Evolutionary conservation across 108 stramenopile species (phyloP).

Genomic region (Skeletonema tropicum): DNA sequence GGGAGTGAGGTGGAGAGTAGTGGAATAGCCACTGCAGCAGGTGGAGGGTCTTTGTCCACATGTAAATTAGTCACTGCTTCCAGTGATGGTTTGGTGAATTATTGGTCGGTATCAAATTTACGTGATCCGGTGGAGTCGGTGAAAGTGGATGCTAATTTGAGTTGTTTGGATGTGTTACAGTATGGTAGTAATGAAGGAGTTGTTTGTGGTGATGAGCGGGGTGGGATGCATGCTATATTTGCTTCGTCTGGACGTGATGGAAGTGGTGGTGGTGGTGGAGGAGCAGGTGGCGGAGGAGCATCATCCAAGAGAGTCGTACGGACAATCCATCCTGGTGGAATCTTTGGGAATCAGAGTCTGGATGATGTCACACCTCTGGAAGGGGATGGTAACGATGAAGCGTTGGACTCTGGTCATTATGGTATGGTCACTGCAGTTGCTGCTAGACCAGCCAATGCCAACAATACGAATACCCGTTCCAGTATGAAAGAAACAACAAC

Average conservation of each 20-base stretch:
- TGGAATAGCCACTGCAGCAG: slow-evolving; percentile 56
- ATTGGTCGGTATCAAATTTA: slow-evolving; percentile 85
- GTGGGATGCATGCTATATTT: slow-evolving; percentile 67
- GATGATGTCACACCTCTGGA: slow-evolving; percentile 4
- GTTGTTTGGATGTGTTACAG: slow-evolving; percentile 74
- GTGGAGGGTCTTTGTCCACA: slow-evolving; percentile 58
- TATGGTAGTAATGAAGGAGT: slow-evolving; percentile 60
- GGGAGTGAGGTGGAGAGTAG: slow-evolving; percentile 7
- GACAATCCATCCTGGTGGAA: slow-evolving; percentile 50
- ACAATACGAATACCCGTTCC: slow-evolving; percentile 29
- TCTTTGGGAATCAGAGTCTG: not conserved
- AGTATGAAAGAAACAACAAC: slow-evolving; percentile 15
- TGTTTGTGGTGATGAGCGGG: slow-evolving; percentile 79
- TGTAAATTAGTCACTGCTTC: slow-evolving; percentile 76
- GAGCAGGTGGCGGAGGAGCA: slow-evolving; percentile 51
- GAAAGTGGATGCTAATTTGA: slow-evolving; percentile 73
- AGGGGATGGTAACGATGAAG: slow-evolving; percentile 27
- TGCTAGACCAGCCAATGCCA: slow-evolving; percentile 53
- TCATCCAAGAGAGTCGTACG: slow-evolving; percentile 57
- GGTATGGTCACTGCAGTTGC: slow-evolving; percentile 80
- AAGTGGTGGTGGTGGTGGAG: slow-evolving; percentile 26
- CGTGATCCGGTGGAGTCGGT: slow-evolving; percentile 76
- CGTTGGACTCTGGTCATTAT: slow-evolving; percentile 59
- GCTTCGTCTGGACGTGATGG: slow-evolving; percentile 34
- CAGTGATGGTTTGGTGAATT: slow-evolving; percentile 79